Evolutionary conservation across 2,329 filamentous ascomycete species (phyloP), one percentile per base, ranked within the genome.

Genomic region (Ophiostoma perfectum): DNA sequence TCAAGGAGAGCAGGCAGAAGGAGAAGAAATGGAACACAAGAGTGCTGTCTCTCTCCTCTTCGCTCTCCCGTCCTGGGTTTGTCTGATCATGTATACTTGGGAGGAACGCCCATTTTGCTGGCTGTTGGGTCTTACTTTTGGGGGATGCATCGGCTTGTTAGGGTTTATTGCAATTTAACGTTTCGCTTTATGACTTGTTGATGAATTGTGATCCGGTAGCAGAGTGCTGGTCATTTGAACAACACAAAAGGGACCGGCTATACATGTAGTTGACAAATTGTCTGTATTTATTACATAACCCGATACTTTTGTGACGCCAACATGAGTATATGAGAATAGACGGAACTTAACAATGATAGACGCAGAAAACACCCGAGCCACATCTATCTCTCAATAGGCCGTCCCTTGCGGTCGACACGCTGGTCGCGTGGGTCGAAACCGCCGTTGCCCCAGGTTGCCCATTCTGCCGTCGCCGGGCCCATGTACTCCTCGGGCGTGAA

Each of bases 401-500:
- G 88, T 1, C 93, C 93, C 80, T 97, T 97, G 73, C 90, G 86
- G 77, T 94, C 91, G 8, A 97, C 93, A 71, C 94, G 85, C 77
- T 90, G 86, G 78, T 98, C 95, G 65, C 91, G 84, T 0, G 94
- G 94, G 79, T 98, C 92, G 77, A 98, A 98, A 0, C 94, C 95
- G 1, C 94, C 94, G 72, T 93, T 91, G 0, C 94, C 95, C 92
- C 93, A 98, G 18, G 90, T 87, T 9, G 94, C 94, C 95, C 94
- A 98, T 76, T 97, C 92, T 0, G 93, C 91, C 49, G 93, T 98
- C 73, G 90, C 84, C 55, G 83, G 83, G 4, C 89, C 91, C 82
- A 96, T 91, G 79, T 98, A 98, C 76, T 98, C 93, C 79, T 97
- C 92, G 0, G 94, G 93, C 8, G 81, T 83, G 82, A 96, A 97